Base-by-base conservation (phyloP, 108 stramenopile genomes). In the Seminavis robusta region DNA sequence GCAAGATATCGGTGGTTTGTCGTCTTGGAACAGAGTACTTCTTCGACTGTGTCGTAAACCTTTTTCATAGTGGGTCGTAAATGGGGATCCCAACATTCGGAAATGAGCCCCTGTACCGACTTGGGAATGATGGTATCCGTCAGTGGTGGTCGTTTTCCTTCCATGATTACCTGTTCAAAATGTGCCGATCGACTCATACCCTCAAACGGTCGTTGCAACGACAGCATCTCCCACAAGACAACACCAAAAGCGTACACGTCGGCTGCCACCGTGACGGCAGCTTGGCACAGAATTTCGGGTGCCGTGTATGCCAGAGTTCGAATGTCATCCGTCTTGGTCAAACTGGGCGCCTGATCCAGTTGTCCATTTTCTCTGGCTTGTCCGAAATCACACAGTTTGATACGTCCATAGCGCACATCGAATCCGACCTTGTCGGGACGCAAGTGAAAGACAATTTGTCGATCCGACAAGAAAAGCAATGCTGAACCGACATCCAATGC, bases 191-290 rank as follows among this genome's bases (percentile, higher is more conserved):
- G 57, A 30, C 30, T 27, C 9, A 29, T 46, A 16, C 57, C 44
- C 6, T 44, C 44, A 24, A 84, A 49, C 0, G 81, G 77, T 47
- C 69, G 29, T 20, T 54, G n/a, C 31, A 84, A 39, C 1, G 65
- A 58, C 1, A 83, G 40, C 4, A 92, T 52, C 63, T 92, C 83
- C 86, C 86, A 92, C 3, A 84, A 37, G 4, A 88, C 28, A 53
- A 92, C 77, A 33, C 52, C 69, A 72, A 86, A 83, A 19, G 82
- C 77, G 43, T 86, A 92, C 9, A 88, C 86, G 65, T 92, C 90
- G 33, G 79, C 57, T 0, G 59, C 52, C 4, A n/a, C 10, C 10
- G 64, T 32, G n/a, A 37, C 31, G 5, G 42, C 40, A 1, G 56
- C 43, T 16, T 37, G 58, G 25, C 39, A 40, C 47, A 67, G 49